Conservation (phyloP, 352 stramenopile species). For the Globisporangium orthogonon region DNA sequence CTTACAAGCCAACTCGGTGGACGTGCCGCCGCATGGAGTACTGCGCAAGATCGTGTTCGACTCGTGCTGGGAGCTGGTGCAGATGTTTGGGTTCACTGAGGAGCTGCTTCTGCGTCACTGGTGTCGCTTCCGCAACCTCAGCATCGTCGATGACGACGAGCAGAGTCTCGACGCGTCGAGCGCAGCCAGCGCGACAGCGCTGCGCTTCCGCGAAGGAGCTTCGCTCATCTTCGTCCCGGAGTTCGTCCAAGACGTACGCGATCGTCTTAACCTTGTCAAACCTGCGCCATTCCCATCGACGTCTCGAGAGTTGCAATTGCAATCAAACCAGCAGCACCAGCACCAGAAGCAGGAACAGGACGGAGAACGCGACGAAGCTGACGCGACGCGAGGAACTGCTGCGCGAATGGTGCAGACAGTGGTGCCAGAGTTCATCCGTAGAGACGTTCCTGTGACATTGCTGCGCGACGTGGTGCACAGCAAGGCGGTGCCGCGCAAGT, state of each 20-base stretch:
- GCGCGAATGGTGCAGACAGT: conserved; percentile 19
- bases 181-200: conserved; percentile 8
- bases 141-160: conserved; percentile 27
- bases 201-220: conserved; percentile 68
- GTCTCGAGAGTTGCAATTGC: background rate
- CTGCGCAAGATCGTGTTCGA: conserved; percentile 60
- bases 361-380: background rate
- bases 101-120: conserved; percentile 32
- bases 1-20: conserved; percentile 14
- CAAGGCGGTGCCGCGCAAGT: conserved; percentile 45
- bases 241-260: conserved; percentile 35
- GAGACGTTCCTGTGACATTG: conserved; percentile 37
- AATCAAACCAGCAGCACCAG: background rate
- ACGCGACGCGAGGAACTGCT: background rate
- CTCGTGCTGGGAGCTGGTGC: conserved; percentile 58
- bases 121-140: conserved; percentile 73
- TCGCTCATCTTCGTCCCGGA: conserved; percentile 58
- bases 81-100: conserved; percentile 41
- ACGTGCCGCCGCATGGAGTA: conserved; percentile 28
- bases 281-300: background rate
- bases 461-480: conserved; percentile 26
- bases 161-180: background rate
- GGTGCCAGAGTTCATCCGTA: conserved; percentile 38
- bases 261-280: conserved; percentile 13
- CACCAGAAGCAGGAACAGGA: background rate